These are phyloP conservation scores for Didymellaceae sp. DNA, from an alignment of 2,329 filamentous ascomycete species.

Conservation along the genomic window DNA sequence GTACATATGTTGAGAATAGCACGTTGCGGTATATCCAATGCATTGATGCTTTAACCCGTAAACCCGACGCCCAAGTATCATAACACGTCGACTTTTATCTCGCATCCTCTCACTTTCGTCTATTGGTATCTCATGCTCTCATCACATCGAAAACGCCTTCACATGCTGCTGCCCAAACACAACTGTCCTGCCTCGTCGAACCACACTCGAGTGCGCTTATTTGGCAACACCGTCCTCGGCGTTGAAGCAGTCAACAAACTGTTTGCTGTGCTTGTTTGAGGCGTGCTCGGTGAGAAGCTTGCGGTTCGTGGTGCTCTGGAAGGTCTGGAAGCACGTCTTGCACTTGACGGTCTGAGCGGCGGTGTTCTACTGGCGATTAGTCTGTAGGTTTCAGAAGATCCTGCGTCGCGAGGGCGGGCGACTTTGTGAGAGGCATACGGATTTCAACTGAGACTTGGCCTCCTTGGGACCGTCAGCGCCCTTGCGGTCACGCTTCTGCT, in stretches of 20 bases:
- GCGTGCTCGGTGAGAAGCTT: conserved; percentile 76
- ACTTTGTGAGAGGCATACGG: conserved; percentile 30
- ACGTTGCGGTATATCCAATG: neutral
- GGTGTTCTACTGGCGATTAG: conserved; percentile 64
- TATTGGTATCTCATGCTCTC: conserved; percentile 34
- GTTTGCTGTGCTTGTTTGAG: conserved; percentile 77
- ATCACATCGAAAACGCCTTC: conserved; percentile 20
- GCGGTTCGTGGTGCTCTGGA: conserved; percentile 77
- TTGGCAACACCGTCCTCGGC: conserved; percentile 42
- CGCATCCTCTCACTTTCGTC: conserved; percentile 12
- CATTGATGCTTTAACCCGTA: conserved; percentile 9
- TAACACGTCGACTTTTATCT: conserved; percentile 6
- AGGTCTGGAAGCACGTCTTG: conserved; percentile 76
- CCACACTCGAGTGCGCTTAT: conserved; percentile 17
- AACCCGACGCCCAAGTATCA: conserved; percentile 11
- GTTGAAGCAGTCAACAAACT: conserved; percentile 71
- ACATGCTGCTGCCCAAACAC: conserved; percentile 8
- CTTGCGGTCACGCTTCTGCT: conserved; percentile 49
- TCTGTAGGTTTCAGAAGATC: neutral
- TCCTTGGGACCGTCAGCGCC: conserved; percentile 40
- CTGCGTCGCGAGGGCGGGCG: neutral
- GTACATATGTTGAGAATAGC: no score
- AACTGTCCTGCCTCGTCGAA: neutral
- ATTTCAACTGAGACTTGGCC: conserved; percentile 46
- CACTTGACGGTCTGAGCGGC: conserved; percentile 79